Evolutionary conservation across 2,329 filamentous ascomycete genomes (phyloP), one percentile per base, ranked within the genome.

Genomic region (Alternaria infectoria): DNA sequence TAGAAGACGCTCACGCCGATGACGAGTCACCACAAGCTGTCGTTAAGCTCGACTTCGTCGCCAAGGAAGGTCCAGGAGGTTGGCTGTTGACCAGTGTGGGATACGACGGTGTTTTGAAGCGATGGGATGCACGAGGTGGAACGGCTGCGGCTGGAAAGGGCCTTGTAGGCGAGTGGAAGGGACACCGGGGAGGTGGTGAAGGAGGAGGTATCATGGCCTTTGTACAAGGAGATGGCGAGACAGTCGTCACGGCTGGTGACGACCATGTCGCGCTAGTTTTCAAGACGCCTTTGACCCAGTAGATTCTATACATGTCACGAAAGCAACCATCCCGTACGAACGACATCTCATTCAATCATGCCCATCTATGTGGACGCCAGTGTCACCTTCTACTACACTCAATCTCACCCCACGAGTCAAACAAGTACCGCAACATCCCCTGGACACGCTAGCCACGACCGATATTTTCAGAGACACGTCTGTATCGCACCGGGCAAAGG

Each of bases 171-270:
- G 94, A 97, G 81, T 98, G 94, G 94, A 93, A 87, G 79, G 96
- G 96, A 0, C 96, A 99, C 79, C 80, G 92, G 71, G 90, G 94
- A 28, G 89, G 92, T 76, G 91, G 93, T 12, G 93, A 96, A 82
- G 90, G 93, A 21, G 95, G 94, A 32, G 95, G 95, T 57, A 90
- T 98, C 9, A 81, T 98, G 70, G 94, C 91, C 0, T 99, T 98
- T 77, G 94, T 97, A 56, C 93, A 97, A 80, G 85, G 84, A 3
- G 86, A 90, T 77, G 93, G 93, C 0, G 88, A 89, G 79, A 86
- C 89, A 68, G 84, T 98, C 52, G 87, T 97, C 5, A 98, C 96
- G 6, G 96, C 93, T 2, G 96, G 96, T 23, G 96, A 99, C 81
- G 96, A 99, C 51, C 68, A 73, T 13, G 73, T 79, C 44, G 69